Conservation (phyloP, 208 protist genomes). For the Zelonia costaricensis region DNA sequence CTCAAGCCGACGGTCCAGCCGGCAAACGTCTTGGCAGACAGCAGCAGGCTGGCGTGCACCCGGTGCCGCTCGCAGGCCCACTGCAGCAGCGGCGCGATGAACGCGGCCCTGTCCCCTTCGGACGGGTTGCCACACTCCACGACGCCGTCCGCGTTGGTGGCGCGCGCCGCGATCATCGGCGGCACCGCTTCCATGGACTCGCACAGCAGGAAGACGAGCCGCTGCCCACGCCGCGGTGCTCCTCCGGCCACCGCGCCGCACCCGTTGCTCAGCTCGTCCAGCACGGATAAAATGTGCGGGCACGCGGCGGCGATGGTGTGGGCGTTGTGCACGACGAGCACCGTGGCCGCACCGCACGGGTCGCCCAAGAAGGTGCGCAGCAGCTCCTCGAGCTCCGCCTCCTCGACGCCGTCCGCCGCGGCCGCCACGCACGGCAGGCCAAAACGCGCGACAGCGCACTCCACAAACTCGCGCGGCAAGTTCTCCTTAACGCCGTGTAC, state of each 20-base stretch:
- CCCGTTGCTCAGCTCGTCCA: constrained; percentile 29
- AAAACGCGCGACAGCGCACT: constrained; percentile 32
- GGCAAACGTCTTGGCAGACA: constrained; percentile 54
- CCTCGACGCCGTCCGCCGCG: constrained; percentile 43
- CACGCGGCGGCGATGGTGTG: constrained; percentile 36
- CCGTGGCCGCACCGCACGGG: constrained; percentile 25
- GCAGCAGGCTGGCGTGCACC: constrained; percentile 54
- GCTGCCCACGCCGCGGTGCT: neutral
- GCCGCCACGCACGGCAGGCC: constrained; percentile 44
- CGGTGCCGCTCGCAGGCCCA: constrained; percentile 18
- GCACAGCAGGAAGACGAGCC: constrained; percentile 64
- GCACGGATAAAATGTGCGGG: constrained; percentile 46
- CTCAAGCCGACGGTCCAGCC: constrained; percentile 78
- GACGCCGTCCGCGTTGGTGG: constrained; percentile 65
- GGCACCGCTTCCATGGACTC: constrained; percentile 69
- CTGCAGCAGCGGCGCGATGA: constrained; percentile 27
- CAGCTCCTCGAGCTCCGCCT: constrained; percentile 38
- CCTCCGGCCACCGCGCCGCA: neutral
- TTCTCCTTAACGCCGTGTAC: constrained; percentile 77
- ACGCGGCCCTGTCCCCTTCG: constrained; percentile 53
- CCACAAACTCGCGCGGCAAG: constrained; percentile 47
- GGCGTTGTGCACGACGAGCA: constrained; percentile 63
- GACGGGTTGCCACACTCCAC: constrained; percentile 71
- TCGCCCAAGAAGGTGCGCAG: constrained; percentile 33
- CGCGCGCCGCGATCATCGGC: constrained; percentile 66